phyloP scores from a whole-genome alignment of 208 protist species.

The Acanthamoeba quina region DNA sequence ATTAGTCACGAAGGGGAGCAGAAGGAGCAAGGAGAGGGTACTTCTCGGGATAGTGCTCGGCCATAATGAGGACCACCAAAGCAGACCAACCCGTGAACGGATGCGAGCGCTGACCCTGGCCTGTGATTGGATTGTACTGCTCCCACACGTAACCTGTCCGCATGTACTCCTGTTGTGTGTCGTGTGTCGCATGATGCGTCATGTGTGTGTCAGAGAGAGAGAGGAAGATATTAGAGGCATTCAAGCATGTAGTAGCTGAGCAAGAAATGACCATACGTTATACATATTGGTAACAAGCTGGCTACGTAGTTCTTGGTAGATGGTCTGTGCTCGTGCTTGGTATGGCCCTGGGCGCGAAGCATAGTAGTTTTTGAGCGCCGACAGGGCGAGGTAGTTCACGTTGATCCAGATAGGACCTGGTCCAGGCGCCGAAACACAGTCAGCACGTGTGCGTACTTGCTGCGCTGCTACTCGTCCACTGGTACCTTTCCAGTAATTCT shows the following conservation, averaged over 20 bases:
- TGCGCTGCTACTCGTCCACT: background rate
- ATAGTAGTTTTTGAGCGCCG: constrained; percentile 82
- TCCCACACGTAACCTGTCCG: constrained; percentile 88
- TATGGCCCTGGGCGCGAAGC: background rate
- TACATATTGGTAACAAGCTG: constrained; percentile 86
- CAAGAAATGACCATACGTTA: constrained; percentile 3
- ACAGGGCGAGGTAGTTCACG: constrained; percentile 91
- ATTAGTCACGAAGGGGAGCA: too few species aligned
- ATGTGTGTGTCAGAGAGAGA: background rate
- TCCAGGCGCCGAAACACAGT: background rate
- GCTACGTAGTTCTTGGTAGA: constrained; percentile 82
- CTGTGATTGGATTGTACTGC: constrained; percentile 88
- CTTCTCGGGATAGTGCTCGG: constrained; percentile 53
- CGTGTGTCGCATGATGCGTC: background rate
- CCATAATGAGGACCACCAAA: constrained; percentile 87
- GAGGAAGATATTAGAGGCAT: background rate
- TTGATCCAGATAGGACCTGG: constrained; percentile 92
- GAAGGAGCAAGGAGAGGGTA: background rate
- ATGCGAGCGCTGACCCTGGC: constrained; percentile 85
- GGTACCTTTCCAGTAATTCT: constrained; percentile 93
- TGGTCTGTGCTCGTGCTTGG: constrained; percentile 5
- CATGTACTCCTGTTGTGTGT: constrained; percentile 31
- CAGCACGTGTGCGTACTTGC: background rate
- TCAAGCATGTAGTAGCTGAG: background rate
- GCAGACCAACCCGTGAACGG: constrained; percentile 92